Evolutionary conservation across 1,284 basidiomycete species (phyloP).

Genomic region (Thelephora terrestris): DNA sequence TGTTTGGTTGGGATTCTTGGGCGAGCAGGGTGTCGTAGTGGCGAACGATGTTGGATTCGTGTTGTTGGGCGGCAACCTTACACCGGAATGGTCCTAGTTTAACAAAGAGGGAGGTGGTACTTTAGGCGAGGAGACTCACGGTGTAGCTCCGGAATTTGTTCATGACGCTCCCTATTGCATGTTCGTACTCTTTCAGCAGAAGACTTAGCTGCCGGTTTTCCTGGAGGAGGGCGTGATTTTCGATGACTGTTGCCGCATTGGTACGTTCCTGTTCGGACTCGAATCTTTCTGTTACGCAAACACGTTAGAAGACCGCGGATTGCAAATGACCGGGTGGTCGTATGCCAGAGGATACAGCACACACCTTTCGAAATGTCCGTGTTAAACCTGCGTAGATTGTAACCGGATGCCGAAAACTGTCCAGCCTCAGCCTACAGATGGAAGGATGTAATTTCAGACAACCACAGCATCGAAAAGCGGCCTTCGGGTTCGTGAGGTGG

Average conservation of each 20-base stretch:
- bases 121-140: constrained; percentile 39
- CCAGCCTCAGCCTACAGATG: constrained; percentile 63
- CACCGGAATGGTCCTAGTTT: constrained; percentile 5
- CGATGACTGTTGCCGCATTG: constrained; percentile 85
- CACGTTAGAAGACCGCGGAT: background rate
- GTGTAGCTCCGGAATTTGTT: constrained; percentile 88
- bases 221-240: constrained; percentile 86
- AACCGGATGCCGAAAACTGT: constrained; percentile 62
- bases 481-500: background rate
- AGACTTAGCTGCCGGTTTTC: constrained; percentile 91
- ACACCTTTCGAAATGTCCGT: constrained; percentile 84
- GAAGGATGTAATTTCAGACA: constrained; percentile 14
- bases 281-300: constrained; percentile 62
- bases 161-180: constrained; percentile 95
- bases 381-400: constrained; percentile 82
- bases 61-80: constrained; percentile 85
- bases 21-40: constrained; percentile 89
- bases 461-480: background rate
- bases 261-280: constrained; percentile 86
- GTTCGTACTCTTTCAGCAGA: constrained; percentile 90
- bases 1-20: constrained; percentile 55
- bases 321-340: constrained; percentile 1
- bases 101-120: constrained; percentile 6
- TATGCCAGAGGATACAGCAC: constrained; percentile 11
- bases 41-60: constrained; percentile 80